Evolutionary conservation across 495 filamentous ascomycete species (phyloP).

Genomic region (Opeltia flavorubescens): DNA sequence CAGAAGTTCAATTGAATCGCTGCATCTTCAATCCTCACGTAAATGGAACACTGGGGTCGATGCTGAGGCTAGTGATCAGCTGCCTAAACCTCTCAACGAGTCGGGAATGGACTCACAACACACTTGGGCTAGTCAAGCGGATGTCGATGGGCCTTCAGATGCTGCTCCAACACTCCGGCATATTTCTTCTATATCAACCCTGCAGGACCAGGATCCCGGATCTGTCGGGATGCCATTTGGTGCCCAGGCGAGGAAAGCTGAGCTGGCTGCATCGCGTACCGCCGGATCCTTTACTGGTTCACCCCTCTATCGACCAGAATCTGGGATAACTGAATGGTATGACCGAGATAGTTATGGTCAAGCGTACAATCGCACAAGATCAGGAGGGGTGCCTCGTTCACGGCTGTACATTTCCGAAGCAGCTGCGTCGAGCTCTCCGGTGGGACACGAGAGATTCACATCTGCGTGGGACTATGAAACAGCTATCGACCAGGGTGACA

Average conservation of each 20-base stretch:
- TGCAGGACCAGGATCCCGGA: neutral
- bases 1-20: neutral
- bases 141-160: conserved; percentile 7
- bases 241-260: neutral
- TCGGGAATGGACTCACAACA: neutral
- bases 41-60: neutral
- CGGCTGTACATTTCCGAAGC: conserved; percentile 12
- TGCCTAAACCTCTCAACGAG: neutral
- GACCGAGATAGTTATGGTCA: neutral
- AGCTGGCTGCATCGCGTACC: neutral
- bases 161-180: neutral
- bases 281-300: neutral
- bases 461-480: neutral
- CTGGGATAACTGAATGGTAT: neutral
- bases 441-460: neutral
- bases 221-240: neutral
- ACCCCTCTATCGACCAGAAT: neutral
- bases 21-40: neutral
- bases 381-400: conserved; percentile 9
- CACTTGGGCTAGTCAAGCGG: neutral
- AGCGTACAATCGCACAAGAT: neutral
- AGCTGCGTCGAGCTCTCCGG: conserved; percentile 14
- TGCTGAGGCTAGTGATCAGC: neutral
- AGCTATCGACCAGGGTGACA: neutral
- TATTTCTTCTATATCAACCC: neutral